Evolutionary conservation across 164 flowering plant species (phyloP).

Genomic region (Litsea cubeba): DNA sequence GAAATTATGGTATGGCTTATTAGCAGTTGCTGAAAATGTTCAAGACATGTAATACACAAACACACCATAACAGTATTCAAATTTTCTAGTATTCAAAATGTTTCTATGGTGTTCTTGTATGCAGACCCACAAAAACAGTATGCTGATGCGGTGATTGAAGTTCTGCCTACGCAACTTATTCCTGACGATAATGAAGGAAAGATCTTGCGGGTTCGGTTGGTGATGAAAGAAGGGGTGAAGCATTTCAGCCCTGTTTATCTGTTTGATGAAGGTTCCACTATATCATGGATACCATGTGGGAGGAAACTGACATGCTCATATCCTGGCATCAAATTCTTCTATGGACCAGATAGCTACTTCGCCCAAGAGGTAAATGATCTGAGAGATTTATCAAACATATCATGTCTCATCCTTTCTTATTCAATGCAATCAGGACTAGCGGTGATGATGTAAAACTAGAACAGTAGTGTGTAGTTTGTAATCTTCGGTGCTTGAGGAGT

Average conservation of each 20-base stretch:
- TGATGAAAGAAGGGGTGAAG: constrained; percentile 89
- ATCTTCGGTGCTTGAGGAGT: no score
- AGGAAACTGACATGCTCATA: constrained; percentile 95
- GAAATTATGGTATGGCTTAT: not conserved
- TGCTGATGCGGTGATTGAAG: constrained; percentile 97
- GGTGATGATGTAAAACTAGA: not conserved
- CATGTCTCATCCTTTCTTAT: not conserved
- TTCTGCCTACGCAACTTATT: constrained; percentile 81
- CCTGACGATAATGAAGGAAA: constrained; percentile 91
- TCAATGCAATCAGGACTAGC: not conserved
- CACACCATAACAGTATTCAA: not conserved
- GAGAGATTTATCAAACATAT: not conserved
- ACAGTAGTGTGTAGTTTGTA: no score
- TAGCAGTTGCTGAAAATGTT: not conserved
- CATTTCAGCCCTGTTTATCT: constrained; percentile 83
- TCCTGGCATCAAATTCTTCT: constrained; percentile 91
- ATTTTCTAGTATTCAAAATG: not conserved
- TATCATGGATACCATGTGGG: constrained; percentile 98
- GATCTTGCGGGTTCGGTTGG: constrained; percentile 76
- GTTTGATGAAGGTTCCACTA: constrained; percentile 93
- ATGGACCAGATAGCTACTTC: constrained; percentile 82
- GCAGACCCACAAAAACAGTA: constrained; percentile 96
- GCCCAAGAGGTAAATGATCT: constrained; percentile 62
- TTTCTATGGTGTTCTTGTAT: constrained; percentile 3
- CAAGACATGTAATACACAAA: no score